Percentiles rank a stretch among this genome's conserved stretches.
phyloP scores from a whole-genome alignment of 352 stramenopile genomes.

The Globisporangium lucens region DNA sequence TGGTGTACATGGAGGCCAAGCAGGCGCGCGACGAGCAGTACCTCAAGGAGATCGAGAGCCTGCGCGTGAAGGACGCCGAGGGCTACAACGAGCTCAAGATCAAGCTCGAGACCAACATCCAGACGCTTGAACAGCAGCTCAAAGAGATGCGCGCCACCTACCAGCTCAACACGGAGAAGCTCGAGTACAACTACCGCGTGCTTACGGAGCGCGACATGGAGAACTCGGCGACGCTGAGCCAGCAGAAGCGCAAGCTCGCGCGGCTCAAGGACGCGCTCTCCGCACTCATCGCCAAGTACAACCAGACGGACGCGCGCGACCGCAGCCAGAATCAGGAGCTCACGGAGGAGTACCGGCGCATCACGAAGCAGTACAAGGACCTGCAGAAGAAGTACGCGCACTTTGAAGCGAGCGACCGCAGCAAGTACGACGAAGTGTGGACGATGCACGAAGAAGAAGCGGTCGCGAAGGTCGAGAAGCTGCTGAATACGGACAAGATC shows the following conservation, averaged over 20 bases:
- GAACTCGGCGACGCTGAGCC: slow-evolving; percentile 89
- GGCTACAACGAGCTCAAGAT: slow-evolving; percentile 97
- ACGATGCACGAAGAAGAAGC: slow-evolving; percentile 91
- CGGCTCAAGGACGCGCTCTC: slow-evolving; percentile 91
- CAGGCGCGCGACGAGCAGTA: slow-evolving; percentile 88
- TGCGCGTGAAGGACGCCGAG: slow-evolving; percentile 90
- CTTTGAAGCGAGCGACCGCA: slow-evolving; percentile 89
- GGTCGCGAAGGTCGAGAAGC: slow-evolving; percentile 76
- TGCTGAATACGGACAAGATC: slow-evolving; percentile 87
- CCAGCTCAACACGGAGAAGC: slow-evolving; percentile 95
- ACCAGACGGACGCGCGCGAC: slow-evolving; percentile 87
- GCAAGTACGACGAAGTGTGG: slow-evolving; percentile 89
- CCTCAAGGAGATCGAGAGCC: slow-evolving; percentile 89
- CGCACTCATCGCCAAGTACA: slow-evolving; percentile 89
- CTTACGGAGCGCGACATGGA: slow-evolving; percentile 94
- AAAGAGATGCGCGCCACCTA: slow-evolving; percentile 95
- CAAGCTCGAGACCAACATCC: slow-evolving; percentile 95
- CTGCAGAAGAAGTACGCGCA: slow-evolving; percentile 94
- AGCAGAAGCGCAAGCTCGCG: slow-evolving; percentile 93
- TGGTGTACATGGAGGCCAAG: slow-evolving; percentile 92
- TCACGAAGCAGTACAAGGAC: slow-evolving; percentile 96
- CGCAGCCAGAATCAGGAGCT: slow-evolving; percentile 90
- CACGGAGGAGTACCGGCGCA: slow-evolving; percentile 90
- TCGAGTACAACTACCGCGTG: slow-evolving; percentile 96
- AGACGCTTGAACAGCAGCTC: slow-evolving; percentile 95